A percentile compares a stretch with the other conserved stretches of the same genome.
Conservation (phyloP, 2,329 filamentous ascomycete genomes). For the Colletotrichum eremochloae region DNA sequence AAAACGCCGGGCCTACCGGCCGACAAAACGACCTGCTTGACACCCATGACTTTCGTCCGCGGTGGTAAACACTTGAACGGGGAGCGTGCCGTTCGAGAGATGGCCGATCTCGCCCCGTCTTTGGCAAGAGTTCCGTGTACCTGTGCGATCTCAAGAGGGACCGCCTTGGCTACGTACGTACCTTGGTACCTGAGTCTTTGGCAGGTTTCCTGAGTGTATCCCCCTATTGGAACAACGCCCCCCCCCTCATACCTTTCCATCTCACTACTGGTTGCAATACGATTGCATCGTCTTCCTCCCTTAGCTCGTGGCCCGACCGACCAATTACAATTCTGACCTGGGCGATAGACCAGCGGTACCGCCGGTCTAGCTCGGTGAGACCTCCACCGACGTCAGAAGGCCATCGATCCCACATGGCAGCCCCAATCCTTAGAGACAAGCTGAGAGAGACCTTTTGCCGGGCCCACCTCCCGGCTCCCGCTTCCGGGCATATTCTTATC, state of each 20-base stretch:
- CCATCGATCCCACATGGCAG: slow-evolving; percentile 22
- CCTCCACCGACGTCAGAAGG: neutral
- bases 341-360: slow-evolving; percentile 6
- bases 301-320: slow-evolving; percentile 1
- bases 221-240: slow-evolving; percentile 10
- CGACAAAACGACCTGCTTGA: slow-evolving; percentile 27
- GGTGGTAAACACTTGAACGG: slow-evolving; percentile 16
- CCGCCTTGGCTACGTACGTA: too few relatives aligned
- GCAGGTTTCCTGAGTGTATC: neutral
- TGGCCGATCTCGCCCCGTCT: neutral
- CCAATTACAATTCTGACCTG: slow-evolving; percentile 6
- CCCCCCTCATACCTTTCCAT: slow-evolving; percentile 24
- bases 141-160: too few relatives aligned
- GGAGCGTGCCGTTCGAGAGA: slow-evolving; percentile 1
- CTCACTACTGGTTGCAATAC: neutral
- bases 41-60: neutral
- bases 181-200: too few relatives aligned
- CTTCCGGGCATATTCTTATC: neutral
- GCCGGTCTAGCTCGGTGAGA: slow-evolving; percentile 18
- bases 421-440: slow-evolving; percentile 22
- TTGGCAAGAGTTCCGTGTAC: too few relatives aligned
- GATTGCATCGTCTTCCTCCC: slow-evolving; percentile 11
- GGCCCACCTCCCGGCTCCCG: slow-evolving; percentile 18
- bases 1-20: slow-evolving; percentile 17
- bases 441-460: neutral